phyloP scores from a whole-genome alignment of 1,284 basidiomycete species.

The Phenoliferia sp. region DNA sequence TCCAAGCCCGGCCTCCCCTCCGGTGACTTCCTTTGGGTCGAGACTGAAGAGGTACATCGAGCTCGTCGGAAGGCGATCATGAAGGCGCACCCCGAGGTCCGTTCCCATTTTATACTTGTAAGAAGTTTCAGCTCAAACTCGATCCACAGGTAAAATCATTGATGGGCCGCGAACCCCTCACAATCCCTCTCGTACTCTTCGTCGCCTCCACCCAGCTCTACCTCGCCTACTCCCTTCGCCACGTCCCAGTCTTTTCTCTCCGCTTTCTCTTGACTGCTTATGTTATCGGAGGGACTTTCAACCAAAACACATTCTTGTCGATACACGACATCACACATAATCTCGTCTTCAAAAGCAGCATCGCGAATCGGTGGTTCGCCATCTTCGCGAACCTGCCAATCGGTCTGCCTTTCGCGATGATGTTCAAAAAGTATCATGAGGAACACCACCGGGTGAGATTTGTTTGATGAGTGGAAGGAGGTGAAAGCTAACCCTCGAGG shows the following conservation, averaged over 20 bases:
- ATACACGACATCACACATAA: slow-evolving; percentile 99
- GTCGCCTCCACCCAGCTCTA: slow-evolving; percentile 74
- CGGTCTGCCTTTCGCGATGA: slow-evolving; percentile 88
- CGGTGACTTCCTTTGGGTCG: slow-evolving; percentile 67
- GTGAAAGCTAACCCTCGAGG: slow-evolving; percentile 14
- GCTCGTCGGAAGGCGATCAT: slow-evolving; percentile 81
- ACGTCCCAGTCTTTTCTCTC: slow-evolving; percentile 63
- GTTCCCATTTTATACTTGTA: slow-evolving; percentile 34
- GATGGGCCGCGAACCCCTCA: slow-evolving; percentile 89
- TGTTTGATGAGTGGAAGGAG: background rate
- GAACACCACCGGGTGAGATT: slow-evolving; percentile 32
- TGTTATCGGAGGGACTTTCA: slow-evolving; percentile 82
- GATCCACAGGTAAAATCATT: slow-evolving; percentile 70
- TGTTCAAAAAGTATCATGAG: slow-evolving; percentile 64
- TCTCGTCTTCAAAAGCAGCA: slow-evolving; percentile 79
- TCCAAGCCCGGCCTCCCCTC: background rate
- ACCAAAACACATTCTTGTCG: slow-evolving; percentile 95
- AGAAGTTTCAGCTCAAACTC: too few species aligned
- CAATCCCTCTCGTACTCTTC: slow-evolving; percentile 75
- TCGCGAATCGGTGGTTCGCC: slow-evolving; percentile 78
- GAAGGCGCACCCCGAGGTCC: slow-evolving; percentile 87
- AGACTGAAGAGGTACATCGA: slow-evolving; percentile 96
- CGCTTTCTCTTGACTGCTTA: slow-evolving; percentile 76
- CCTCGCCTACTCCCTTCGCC: slow-evolving; percentile 60
- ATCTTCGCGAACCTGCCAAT: slow-evolving; percentile 90